phyloP scores from a whole-genome alignment of 2,329 filamentous ascomycete species.

The Colletotrichum eremochloae region DNA sequence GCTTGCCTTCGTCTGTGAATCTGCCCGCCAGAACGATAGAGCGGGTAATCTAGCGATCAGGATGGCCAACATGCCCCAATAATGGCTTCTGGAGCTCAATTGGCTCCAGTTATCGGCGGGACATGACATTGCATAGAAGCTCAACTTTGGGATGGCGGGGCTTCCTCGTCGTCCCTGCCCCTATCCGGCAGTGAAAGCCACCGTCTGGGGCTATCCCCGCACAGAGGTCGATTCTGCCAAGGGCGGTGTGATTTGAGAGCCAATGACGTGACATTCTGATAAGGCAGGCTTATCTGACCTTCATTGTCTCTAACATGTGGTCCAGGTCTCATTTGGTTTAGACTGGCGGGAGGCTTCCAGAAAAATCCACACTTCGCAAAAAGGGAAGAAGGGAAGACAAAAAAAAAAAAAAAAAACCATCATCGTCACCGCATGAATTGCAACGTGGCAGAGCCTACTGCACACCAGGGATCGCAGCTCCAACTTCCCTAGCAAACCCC shows the following conservation, averaged over 20 bases:
- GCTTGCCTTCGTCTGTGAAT: background rate
- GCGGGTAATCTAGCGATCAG: background rate
- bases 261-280: constrained; percentile 23
- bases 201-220: constrained; percentile 15
- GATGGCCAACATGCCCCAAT: background rate
- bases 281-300: constrained; percentile 24
- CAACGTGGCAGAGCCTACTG: constrained; percentile 18
- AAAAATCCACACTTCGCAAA: constrained; percentile 30
- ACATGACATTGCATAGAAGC: background rate
- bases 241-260: constrained; percentile 14
- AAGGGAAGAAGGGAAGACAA: background rate
- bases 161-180: background rate
- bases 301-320: constrained; percentile 13
- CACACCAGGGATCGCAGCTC: constrained; percentile 8
- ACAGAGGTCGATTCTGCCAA: constrained; percentile 19
- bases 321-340: background rate
- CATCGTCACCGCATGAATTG: constrained; percentile 21
- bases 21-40: background rate
- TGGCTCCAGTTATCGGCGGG: background rate
- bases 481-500: background rate
- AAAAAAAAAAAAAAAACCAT: background rate
- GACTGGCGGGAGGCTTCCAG: constrained; percentile 20
- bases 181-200: constrained; percentile 3
- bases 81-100: background rate
- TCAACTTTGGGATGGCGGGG: constrained; percentile 13